A percentile compares a stretch with the other conserved stretches of the same genome.
Conservation (phyloP, 495 filamentous ascomycete species). For the Penicillium robsamsonii region DNA sequence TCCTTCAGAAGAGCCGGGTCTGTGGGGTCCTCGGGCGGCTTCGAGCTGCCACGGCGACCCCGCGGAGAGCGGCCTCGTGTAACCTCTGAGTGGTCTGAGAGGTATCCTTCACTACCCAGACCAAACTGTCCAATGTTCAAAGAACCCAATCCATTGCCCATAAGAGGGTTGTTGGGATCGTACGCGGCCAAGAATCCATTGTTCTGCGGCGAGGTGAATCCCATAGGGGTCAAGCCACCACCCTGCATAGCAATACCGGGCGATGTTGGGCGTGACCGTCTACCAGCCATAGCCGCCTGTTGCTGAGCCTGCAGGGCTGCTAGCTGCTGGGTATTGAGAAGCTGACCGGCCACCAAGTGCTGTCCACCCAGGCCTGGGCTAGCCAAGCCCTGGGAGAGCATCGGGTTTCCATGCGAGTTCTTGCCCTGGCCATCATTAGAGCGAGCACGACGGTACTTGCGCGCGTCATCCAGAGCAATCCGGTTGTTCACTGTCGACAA, state of each 20-base stretch:
- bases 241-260: slow-evolving; percentile 84
- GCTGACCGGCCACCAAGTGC: slow-evolving; percentile 82
- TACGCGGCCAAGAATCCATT: slow-evolving; percentile 94
- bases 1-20: slow-evolving; percentile 89
- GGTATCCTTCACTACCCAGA: slow-evolving; percentile 75
- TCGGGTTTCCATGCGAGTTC: slow-evolving; percentile 40
- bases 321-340: slow-evolving; percentile 80
- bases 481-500: slow-evolving; percentile 97
- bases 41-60: slow-evolving; percentile 89
- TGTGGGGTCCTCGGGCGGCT: slow-evolving; percentile 96
- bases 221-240: slow-evolving; percentile 55
- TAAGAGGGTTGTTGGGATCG: slow-evolving; percentile 67
- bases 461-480: slow-evolving; percentile 92
- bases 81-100: slow-evolving; percentile 92
- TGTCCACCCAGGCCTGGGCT: slow-evolving; percentile 56
- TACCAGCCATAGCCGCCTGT: slow-evolving; percentile 69
- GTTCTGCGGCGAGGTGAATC: slow-evolving; percentile 87
- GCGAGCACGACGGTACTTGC: slow-evolving; percentile 86
- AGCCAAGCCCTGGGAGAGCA: slow-evolving; percentile 51
- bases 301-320: slow-evolving; percentile 83
- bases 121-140: slow-evolving; percentile 77
- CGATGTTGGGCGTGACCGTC: slow-evolving; percentile 88
- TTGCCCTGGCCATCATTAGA: slow-evolving; percentile 77
- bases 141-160: slow-evolving; percentile 70
- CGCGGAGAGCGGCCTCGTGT: slow-evolving; percentile 86